These are phyloP conservation scores for Boletellus ananas DNA, from an alignment of 768 basidiomycete genomes.

Conservation along the genomic window DNA sequence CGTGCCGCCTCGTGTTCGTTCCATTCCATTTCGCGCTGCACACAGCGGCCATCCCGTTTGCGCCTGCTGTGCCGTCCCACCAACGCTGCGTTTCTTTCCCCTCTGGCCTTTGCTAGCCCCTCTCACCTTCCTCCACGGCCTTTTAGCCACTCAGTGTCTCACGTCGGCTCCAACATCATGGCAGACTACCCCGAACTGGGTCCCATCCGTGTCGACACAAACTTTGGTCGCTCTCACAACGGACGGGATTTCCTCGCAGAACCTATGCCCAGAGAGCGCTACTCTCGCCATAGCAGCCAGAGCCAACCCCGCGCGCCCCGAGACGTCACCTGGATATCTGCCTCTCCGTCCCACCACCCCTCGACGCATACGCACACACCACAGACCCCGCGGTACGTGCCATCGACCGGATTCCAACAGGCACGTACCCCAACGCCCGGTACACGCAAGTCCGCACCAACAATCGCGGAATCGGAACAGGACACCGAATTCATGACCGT, in stretches of 20 bases:
- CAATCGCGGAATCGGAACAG: slow-evolving; percentile 30
- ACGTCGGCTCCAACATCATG: slow-evolving; percentile 16
- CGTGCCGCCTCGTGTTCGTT: slow-evolving; percentile 30
- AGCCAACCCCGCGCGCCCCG: slow-evolving; percentile 18
- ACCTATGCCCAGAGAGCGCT: slow-evolving; percentile 22
- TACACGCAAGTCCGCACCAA: slow-evolving; percentile 27
- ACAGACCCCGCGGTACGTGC: slow-evolving; percentile 23
- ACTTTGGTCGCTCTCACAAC: slow-evolving; percentile 26
- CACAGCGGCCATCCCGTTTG: slow-evolving; percentile 18
- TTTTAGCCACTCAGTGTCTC: not conserved
- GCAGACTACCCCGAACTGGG: slow-evolving; percentile 22
- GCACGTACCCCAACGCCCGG: slow-evolving; percentile 27
- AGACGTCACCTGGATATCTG: slow-evolving; percentile 33
- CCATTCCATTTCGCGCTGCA: slow-evolving; percentile 17
- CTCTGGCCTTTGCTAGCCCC: not conserved
- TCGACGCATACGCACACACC: slow-evolving; percentile 28
- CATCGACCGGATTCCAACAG: slow-evolving; percentile 18
- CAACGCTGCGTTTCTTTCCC: not conserved
- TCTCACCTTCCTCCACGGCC: not conserved
- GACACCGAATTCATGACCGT: slow-evolving; percentile 35
- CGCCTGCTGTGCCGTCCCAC: slow-evolving; percentile 21
- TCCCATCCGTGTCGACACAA: slow-evolving; percentile 30
- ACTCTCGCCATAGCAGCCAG: slow-evolving; percentile 29
- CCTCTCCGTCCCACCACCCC: slow-evolving; percentile 22
- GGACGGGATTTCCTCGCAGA: slow-evolving; percentile 28